phyloP scores from a whole-genome alignment of 352 stramenopile genomes.

The Phytopythium vexans region DNA sequence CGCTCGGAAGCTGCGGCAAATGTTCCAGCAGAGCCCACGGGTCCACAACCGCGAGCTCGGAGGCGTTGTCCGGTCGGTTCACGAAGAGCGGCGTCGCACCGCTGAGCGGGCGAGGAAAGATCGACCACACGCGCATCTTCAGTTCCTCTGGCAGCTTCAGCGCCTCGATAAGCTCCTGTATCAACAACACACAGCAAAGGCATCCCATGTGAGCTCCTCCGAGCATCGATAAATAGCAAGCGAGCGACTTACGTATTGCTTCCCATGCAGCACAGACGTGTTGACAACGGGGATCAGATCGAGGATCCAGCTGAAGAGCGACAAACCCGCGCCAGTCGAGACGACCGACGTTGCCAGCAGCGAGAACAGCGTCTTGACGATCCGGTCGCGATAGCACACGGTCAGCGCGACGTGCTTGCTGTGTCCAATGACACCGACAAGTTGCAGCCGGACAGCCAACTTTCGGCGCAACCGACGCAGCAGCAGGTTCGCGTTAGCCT shows the following conservation, averaged over 20 bases:
- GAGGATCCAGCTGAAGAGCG: slow-evolving; percentile 86
- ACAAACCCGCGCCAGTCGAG: slow-evolving; percentile 50
- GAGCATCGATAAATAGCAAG: neutral
- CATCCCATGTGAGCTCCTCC: slow-evolving; percentile 3
- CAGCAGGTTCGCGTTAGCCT: slow-evolving; percentile 17
- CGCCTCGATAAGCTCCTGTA: slow-evolving; percentile 68
- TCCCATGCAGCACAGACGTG: slow-evolving; percentile 66
- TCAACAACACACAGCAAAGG: slow-evolving; percentile 3
- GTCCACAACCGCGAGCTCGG: slow-evolving; percentile 45
- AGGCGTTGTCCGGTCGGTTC: slow-evolving; percentile 3
- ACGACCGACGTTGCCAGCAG: slow-evolving; percentile 69
- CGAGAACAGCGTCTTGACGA: slow-evolving; percentile 80
- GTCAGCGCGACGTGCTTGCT: slow-evolving; percentile 77
- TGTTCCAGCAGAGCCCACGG: slow-evolving; percentile 78
- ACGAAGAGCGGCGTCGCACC: slow-evolving; percentile 28
- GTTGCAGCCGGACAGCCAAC: slow-evolving; percentile 70
- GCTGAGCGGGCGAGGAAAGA: slow-evolving; percentile 57
- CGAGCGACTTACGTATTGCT: slow-evolving; percentile 62
- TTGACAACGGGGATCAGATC: slow-evolving; percentile 81
- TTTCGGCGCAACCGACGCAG: slow-evolving; percentile 66
- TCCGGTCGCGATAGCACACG: slow-evolving; percentile 82
- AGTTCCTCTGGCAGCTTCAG: slow-evolving; percentile 55
- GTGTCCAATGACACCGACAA: slow-evolving; percentile 68
- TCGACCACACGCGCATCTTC: slow-evolving; percentile 61
- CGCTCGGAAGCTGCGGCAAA: slow-evolving; percentile 65